Conservation (phyloP, 495 filamentous ascomycete genomes). For the Trichocladium uniseriatum region DNA sequence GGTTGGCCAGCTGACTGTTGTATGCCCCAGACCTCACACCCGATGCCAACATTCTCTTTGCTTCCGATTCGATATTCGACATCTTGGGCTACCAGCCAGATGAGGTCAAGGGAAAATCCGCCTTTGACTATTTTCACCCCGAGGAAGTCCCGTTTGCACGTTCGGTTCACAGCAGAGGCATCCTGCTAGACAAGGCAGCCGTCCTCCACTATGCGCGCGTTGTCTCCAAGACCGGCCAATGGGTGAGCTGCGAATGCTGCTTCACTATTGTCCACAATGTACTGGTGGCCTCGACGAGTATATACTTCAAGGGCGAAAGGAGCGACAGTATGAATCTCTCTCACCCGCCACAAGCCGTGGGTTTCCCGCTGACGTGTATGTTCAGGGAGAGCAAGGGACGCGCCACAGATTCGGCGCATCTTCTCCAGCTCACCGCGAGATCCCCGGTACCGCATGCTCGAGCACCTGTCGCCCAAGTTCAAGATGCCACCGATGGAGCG, state of each 20-base stretch:
- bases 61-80: conserved; percentile 71
- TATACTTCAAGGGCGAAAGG: conserved; percentile 59
- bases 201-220: conserved; percentile 73
- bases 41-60: conserved; percentile 76
- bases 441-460: conserved; percentile 85
- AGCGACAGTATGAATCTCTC: conserved; percentile 53
- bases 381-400: conserved; percentile 67
- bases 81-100: conserved; percentile 72
- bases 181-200: conserved; percentile 75
- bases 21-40: conserved; percentile 51
- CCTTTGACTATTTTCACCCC: conserved; percentile 81
- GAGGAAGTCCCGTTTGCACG: conserved; percentile 71
- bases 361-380: conserved; percentile 3
- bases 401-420: conserved; percentile 65
- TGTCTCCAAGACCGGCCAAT: conserved; percentile 56
- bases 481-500: conserved; percentile 54
- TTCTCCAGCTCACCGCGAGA: conserved; percentile 77
- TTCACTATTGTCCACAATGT: conserved; percentile 86
- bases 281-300: conserved; percentile 73
- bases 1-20: conserved; percentile 2
- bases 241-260: conserved; percentile 79
- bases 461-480: conserved; percentile 77
- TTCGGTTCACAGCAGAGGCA: conserved; percentile 60
- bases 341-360: not conserved
- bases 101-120: conserved; percentile 67